These are phyloP conservation scores for Xenosphaeropsis pyriputrescens DNA, from an alignment of 2,329 filamentous ascomycete genomes.

Conservation along the genomic window DNA sequence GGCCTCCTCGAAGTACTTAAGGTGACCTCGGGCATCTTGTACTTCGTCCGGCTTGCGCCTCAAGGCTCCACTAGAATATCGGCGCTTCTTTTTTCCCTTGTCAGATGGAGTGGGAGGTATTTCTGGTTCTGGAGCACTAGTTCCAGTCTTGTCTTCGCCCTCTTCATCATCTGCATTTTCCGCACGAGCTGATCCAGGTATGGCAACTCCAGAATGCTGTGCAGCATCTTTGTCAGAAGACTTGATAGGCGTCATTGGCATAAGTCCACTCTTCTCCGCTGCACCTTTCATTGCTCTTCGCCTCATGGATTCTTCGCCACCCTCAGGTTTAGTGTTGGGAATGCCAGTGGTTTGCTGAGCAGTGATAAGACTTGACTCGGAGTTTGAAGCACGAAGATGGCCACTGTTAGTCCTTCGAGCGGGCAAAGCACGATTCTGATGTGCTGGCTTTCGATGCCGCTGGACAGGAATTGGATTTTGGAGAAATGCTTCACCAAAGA, in stretches of 20 bases:
- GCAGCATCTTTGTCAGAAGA: constrained; percentile 5
- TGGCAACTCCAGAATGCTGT: constrained; percentile 4
- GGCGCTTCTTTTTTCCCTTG: constrained; percentile 36
- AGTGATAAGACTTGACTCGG: constrained; percentile 16
- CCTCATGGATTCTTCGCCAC: constrained; percentile 27
- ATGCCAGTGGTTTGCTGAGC: constrained; percentile 7
- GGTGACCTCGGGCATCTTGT: constrained; percentile 51
- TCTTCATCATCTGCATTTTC: constrained; percentile 19
- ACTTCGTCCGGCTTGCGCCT: constrained; percentile 62
- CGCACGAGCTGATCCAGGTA: constrained; percentile 4
- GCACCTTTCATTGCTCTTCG: constrained; percentile 14
- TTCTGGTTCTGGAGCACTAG: constrained; percentile 49
- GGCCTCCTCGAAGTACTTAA: constrained; percentile 86
- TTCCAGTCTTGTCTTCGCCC: constrained; percentile 33
- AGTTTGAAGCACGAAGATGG: constrained; percentile 13
- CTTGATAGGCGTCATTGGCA: constrained; percentile 4
- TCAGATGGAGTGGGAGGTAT: constrained; percentile 11
- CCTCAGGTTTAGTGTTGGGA: constrained; percentile 5
- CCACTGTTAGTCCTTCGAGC: constrained; percentile 27
- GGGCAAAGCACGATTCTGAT: constrained; percentile 50
- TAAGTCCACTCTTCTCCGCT: constrained; percentile 7
- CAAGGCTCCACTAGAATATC: constrained; percentile 79
- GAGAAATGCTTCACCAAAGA: constrained; percentile 82
- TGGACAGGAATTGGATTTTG: constrained; percentile 73
- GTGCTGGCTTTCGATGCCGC: constrained; percentile 51